phyloP scores from a whole-genome alignment of 768 basidiomycete genomes.

The Piloderma croceum region DNA sequence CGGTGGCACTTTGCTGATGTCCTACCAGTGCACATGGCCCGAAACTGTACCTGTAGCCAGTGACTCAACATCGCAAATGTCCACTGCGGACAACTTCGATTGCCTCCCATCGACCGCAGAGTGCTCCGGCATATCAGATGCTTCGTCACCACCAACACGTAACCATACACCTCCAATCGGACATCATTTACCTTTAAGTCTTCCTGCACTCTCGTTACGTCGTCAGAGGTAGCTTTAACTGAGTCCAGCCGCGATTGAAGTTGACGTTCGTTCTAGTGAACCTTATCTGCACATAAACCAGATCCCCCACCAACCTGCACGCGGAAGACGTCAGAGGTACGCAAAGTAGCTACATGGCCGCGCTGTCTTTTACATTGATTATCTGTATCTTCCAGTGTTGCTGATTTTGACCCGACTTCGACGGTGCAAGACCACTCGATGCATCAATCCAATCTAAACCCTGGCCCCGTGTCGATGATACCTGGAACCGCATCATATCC shows the following conservation, averaged over 20 bases:
- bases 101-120: slow-evolving; percentile 70
- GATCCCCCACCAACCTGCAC: no score
- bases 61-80: slow-evolving; percentile 53
- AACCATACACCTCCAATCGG: slow-evolving; percentile 61
- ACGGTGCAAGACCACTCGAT: background rate
- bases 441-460: slow-evolving; percentile 3
- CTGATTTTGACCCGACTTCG: slow-evolving; percentile 9
- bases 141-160: slow-evolving; percentile 66
- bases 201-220: slow-evolving; percentile 34
- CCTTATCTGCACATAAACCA: no score
- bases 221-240: slow-evolving; percentile 35
- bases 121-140: slow-evolving; percentile 66
- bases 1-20: background rate
- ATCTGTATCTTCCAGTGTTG: slow-evolving; percentile 4
- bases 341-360: no score
- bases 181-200: slow-evolving; percentile 28
- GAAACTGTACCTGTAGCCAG: slow-evolving; percentile 71
- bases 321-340: no score
- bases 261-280: background rate
- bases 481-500: slow-evolving; percentile 38
- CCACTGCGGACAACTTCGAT: slow-evolving; percentile 43
- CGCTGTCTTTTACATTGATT: slow-evolving; percentile 10
- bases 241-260: background rate
- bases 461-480: no score
- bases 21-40: slow-evolving; percentile 72